Evolutionary conservation across 2,329 filamentous ascomycete species (phyloP).

Genomic region (Colletotrichum phormii): DNA sequence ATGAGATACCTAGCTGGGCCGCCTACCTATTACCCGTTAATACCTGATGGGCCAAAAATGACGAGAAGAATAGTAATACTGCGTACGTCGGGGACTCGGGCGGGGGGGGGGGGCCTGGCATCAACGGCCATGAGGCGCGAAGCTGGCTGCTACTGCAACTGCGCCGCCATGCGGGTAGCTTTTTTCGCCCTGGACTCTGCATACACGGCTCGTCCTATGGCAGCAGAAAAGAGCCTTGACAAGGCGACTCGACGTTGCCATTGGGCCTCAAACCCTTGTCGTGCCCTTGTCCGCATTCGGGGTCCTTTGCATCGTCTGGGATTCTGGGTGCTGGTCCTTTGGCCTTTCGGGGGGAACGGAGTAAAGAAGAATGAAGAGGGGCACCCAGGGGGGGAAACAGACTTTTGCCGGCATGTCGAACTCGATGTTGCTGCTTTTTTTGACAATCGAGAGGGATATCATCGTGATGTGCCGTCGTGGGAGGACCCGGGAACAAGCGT

Average conservation of each 20-base stretch:
- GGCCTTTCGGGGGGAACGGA: neutral
- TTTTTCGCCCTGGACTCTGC: conserved; percentile 44
- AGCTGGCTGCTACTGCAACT: conserved; percentile 48
- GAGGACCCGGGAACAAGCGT: neutral
- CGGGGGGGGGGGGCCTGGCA: neutral
- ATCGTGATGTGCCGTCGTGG: neutral
- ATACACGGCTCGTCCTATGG: conserved; percentile 47
- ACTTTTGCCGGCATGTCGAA: conserved; percentile 9
- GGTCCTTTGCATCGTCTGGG: conserved; percentile 33
- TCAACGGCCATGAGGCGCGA: conserved; percentile 33
- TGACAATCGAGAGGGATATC: neutral
- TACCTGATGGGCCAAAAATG: neutral
- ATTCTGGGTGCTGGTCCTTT: conserved; percentile 7
- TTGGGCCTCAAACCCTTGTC: conserved; percentile 50
- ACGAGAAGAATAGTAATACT: neutral
- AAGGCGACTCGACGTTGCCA: conserved; percentile 40
- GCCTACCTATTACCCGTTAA: neutral
- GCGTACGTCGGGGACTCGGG: neutral
- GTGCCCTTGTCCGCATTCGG: conserved; percentile 30
- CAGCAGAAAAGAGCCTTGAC: conserved; percentile 33
- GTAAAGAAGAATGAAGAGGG: neutral
- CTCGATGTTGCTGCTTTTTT: conserved; percentile 14
- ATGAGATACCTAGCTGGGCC: neutral
- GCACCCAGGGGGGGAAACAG: neutral
- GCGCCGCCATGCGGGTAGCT: conserved; percentile 57